Conservation (phyloP, 805 yeast genomes). For the Candida manassasensis region DNA sequence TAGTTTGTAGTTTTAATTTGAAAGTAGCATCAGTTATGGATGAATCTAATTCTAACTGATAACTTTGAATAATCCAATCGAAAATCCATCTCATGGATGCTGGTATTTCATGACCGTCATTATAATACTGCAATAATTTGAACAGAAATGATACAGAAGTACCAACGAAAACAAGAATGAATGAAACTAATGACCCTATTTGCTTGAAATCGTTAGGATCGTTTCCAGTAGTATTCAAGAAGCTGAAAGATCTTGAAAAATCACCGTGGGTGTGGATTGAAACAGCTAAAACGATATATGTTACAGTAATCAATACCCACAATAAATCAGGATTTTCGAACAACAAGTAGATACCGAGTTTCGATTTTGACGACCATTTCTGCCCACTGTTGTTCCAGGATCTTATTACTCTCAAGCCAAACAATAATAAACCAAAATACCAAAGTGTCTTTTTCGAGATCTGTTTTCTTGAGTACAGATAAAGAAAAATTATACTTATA, state of each 20-base stretch:
- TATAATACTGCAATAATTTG: conserved; percentile 49
- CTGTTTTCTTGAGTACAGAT: conserved; percentile 6
- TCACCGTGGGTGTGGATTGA: conserved; percentile 23
- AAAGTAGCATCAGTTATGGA: conserved; percentile 5
- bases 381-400: conserved; percentile 93
- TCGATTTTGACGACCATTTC: conserved; percentile 47
- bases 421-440: conserved; percentile 13
- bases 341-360: conserved; percentile 41
- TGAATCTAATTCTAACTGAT: background rate
- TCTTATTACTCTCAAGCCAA: conserved; percentile 54
- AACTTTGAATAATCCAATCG: conserved; percentile 22
- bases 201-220: conserved; percentile 10
- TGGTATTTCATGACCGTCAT: conserved; percentile 55
- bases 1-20: conserved; percentile 16
- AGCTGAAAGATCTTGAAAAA: conserved; percentile 16
- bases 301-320: conserved; percentile 46
- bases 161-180: conserved; percentile 44
- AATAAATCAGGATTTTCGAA: conserved; percentile 22
- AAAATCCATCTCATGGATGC: conserved; percentile 20
- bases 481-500: conserved; percentile 11
- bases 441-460: conserved; percentile 1
- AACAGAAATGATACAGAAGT: conserved; percentile 45
- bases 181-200: conserved; percentile 31
- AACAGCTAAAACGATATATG: conserved; percentile 27
- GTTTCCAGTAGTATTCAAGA: conserved; percentile 5